Base-by-base conservation (phyloP, 148 eudicot genomes). In the Cornus suecica region DNA sequence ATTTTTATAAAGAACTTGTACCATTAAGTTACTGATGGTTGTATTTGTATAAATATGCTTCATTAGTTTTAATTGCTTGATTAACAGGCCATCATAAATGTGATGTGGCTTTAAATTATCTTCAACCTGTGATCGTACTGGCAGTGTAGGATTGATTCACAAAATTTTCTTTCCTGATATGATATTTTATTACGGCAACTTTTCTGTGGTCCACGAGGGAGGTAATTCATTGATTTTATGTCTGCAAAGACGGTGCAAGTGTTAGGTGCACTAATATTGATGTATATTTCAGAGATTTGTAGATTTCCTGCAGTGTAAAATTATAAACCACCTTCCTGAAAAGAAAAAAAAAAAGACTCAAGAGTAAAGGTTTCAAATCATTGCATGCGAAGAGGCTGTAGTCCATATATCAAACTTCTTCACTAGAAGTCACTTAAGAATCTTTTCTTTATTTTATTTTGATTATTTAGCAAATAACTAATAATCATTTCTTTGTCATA, bases 401-500 rank as follows among this genome's bases (percentile, higher is more conserved):
- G 45, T 45, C 13, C 15, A 11, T 48, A 11, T 16, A 48, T 16
- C 15, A 16, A 48, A 48, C 20, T 0, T 11, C 18, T 48, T 48
- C 20, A 0, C 54, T 48, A 48, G 42, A 48, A 48, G 54, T 48
- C 15, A 16, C 20, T 48, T 48, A 11, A 16, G 2, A 48, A 11
- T 13, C 15, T 48, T 37, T 6, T 37, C 42, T 13, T 45, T 48
- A 48, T 48, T 48, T 48, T 48, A 48, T 48, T 48, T 48, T 48
- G 15, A 18, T 16, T 48, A 16, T 48, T 48, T 48, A 13, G 15
- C 23, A n/a, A 65, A 51, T 45, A 56, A 2, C 41, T 58, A 22
- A 65, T 62, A 22, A 72, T 64, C 34, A 9, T 28, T 70, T 71
- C 48, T 63, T 67, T 75, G 68, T 65, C n/a, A 48, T 74, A 27